Conservation (phyloP, 108 stramenopile genomes). For the Cyclostephanos invisitatus region DNA sequence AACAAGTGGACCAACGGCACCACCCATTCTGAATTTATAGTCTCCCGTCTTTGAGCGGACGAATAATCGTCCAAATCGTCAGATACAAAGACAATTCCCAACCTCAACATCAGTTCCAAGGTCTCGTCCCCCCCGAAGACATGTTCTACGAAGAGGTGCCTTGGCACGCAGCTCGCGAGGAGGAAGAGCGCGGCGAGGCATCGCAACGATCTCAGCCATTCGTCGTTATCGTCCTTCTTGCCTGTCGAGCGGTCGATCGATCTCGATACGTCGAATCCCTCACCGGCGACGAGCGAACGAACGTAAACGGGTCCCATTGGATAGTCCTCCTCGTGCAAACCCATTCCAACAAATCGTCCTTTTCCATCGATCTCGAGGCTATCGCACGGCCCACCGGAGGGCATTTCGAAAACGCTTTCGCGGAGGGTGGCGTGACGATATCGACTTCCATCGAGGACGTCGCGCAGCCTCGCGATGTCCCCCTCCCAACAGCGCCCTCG, state of each 20-base stretch:
- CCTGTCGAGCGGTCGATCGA: slow-evolving; percentile 2
- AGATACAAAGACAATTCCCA: slow-evolving; percentile 58
- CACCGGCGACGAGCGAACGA: slow-evolving; percentile 29
- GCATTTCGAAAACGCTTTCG: slow-evolving; percentile 29
- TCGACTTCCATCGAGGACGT: slow-evolving; percentile 22
- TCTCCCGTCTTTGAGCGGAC: not conserved
- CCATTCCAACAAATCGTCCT: slow-evolving; percentile 1
- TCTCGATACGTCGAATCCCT: slow-evolving; percentile 25
- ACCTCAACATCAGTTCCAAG: slow-evolving; percentile 42
- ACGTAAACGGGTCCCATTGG: slow-evolving; percentile 50
- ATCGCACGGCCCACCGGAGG: not conserved
- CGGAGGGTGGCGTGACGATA: slow-evolving; percentile 36
- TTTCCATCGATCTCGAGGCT: not conserved
- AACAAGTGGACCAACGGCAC: slow-evolving; percentile 72
- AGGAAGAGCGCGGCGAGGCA: slow-evolving; percentile 51
- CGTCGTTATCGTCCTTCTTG: not conserved
- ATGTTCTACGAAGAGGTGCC: slow-evolving; percentile 18
- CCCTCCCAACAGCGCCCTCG: slow-evolving; percentile 14
- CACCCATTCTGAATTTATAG: slow-evolving; percentile 29
- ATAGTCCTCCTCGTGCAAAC: slow-evolving; percentile 30
- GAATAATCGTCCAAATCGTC: not conserved
- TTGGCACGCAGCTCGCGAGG: slow-evolving; percentile 52
- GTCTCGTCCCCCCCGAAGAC: slow-evolving; percentile 48
- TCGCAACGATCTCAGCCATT: slow-evolving; percentile 33
- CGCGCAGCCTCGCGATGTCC: slow-evolving; percentile 30